Evolutionary conservation across 192 early-diverging fungal genomes (phyloP), one percentile per base, ranked within the genome.

Genomic region (Geranomyces variabilis): DNA sequence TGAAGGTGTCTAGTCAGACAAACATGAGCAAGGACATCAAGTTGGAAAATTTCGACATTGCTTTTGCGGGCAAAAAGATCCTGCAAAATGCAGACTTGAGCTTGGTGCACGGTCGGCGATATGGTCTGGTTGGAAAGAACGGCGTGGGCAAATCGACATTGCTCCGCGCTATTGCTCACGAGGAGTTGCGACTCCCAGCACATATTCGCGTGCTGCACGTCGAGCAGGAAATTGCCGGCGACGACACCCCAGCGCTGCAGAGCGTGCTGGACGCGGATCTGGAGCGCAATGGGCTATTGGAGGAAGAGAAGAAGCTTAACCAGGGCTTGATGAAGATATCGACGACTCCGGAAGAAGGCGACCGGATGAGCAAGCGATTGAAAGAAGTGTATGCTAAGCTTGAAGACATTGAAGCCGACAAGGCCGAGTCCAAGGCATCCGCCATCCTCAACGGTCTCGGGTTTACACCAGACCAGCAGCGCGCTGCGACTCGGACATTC

Each of bases 171-270:
- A 92, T 94, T 79, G 92, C 90, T 22, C 89, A 75, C 72, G 84
- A 67, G 79, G 97, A 99, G 79, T 80, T 99, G 69, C 81, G 82
- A 17, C 86, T 96, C 19, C 94, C 96, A 33, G 84, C 87, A 0
- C 94, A 99, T 75, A 96, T 99, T 70, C 89, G 90, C 63, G 91
- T 99, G 69, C 80, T 98, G 67, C 94, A 98, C 84, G 97, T 99
- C 48, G 97, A 99, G 74, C 97, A 99, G 75, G 97, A 99, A 80
- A 95, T 99, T 85, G 80, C 80, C 57, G 96, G 94, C 70, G 96
- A 93, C 71, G 94, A 96, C 74, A 94, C 89, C 0, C 71, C 83
- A 13, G 96, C 95, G 8, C 75, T 99, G 31, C 81, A 87, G 55
- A 93, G 94, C 51, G 97, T 99, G 51, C 83, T 99, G 22, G 84